These are phyloP conservation scores for Dothidotthia symphoricarpi DNA, from an alignment of 2,329 filamentous ascomycete species.

Conservation along the genomic window DNA sequence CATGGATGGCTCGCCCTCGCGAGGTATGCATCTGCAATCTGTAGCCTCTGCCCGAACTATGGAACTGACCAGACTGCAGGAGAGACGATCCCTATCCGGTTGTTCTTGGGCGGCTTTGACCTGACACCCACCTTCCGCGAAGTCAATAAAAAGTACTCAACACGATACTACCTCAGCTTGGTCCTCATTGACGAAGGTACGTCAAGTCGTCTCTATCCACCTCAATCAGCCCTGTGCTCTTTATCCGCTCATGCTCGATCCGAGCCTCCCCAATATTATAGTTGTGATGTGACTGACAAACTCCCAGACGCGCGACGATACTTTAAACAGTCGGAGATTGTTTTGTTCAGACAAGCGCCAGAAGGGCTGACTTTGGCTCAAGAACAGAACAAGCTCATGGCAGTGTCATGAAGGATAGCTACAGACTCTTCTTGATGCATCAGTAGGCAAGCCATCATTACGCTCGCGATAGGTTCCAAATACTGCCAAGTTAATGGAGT, in stretches of 20 bases:
- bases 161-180: slow-evolving; percentile 92
- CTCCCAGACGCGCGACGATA: slow-evolving; percentile 85
- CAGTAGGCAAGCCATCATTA: not conserved
- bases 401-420: slow-evolving; percentile 32
- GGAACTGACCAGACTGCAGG: slow-evolving; percentile 47
- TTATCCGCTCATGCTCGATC: too few species aligned
- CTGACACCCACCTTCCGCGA: slow-evolving; percentile 97
- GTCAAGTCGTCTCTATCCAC: slow-evolving; percentile 1
- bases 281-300: slow-evolving; percentile 6
- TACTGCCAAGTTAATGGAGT: too few species aligned
- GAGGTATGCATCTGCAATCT: slow-evolving; percentile 58
- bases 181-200: slow-evolving; percentile 92
- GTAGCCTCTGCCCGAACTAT: not conserved
- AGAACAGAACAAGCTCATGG: slow-evolving; percentile 48
- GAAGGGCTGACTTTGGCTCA: slow-evolving; percentile 51
- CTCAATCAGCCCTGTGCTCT: too few species aligned
- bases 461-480: not conserved
- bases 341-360: slow-evolving; percentile 78
- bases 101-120: slow-evolving; percentile 97
- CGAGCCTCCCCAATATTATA: not conserved
- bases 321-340: slow-evolving; percentile 99
- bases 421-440: not conserved
- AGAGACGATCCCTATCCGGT: slow-evolving; percentile 90
- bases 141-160: slow-evolving; percentile 99
- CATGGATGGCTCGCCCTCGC: slow-evolving; percentile 98